Conservation (phyloP, 805 yeast genomes). For the Schwanniomyces polymorphus region DNA sequence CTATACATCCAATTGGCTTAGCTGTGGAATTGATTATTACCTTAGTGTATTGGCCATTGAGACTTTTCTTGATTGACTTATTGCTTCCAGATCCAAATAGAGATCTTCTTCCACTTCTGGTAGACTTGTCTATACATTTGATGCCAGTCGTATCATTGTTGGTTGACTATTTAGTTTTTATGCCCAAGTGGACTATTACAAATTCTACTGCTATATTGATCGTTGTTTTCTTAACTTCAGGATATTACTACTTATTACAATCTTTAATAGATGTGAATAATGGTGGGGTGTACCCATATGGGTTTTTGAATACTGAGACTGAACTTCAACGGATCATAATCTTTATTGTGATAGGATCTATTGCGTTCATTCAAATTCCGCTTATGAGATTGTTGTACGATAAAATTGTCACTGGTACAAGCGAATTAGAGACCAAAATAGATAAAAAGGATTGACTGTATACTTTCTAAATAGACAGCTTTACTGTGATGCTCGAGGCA, state of each 20-base stretch:
- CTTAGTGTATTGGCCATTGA: constrained; percentile 67
- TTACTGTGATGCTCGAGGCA: too few species aligned
- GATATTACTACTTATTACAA: constrained; percentile 57
- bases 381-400: constrained; percentile 26
- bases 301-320: constrained; percentile 56
- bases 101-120: constrained; percentile 42
- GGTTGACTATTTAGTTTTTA: constrained; percentile 54
- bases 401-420: constrained; percentile 9
- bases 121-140: constrained; percentile 61
- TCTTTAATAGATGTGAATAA: constrained; percentile 43
- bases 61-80: constrained; percentile 49
- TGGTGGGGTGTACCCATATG: constrained; percentile 64
- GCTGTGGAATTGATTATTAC: constrained; percentile 64
- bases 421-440: constrained; percentile 8
- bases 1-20: constrained; percentile 53
- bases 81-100: constrained; percentile 40
- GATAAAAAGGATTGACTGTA: constrained; percentile 4
- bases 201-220: constrained; percentile 37
- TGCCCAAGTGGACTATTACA: constrained; percentile 44
- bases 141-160: constrained; percentile 55
- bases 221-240: constrained; percentile 37
- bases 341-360: constrained; percentile 44
- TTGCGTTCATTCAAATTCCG: constrained; percentile 31
- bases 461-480: background rate
- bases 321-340: constrained; percentile 45